Evolutionary conservation across 805 yeast species (phyloP).

Genomic region (Lipomyces kockii): DNA sequence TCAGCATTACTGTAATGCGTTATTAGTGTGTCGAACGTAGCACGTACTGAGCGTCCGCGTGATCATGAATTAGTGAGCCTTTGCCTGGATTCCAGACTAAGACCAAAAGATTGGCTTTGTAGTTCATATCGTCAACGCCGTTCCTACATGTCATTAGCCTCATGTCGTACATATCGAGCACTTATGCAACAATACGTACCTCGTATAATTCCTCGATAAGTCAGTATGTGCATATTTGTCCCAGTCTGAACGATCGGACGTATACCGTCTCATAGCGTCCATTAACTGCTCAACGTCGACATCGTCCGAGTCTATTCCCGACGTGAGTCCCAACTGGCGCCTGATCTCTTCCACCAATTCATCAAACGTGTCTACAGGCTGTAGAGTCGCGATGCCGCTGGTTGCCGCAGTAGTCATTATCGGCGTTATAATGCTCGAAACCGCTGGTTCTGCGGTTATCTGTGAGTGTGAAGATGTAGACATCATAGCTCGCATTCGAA

Average conservation of each 20-base stretch:
- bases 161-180: constrained; percentile 26
- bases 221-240: constrained; percentile 60
- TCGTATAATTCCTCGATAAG: constrained; percentile 55
- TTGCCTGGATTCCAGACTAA: constrained; percentile 74
- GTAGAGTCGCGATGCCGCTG: not conserved
- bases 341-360: constrained; percentile 46
- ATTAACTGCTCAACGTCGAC: constrained; percentile 57
- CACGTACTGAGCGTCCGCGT: constrained; percentile 64
- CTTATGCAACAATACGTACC: constrained; percentile 15
- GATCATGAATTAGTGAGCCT: constrained; percentile 71
- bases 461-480: not conserved
- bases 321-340: constrained; percentile 46
- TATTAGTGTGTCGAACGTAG: not conserved
- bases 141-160: constrained; percentile 49
- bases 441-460: not conserved
- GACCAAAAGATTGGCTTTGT: constrained; percentile 67
- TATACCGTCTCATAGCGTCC: constrained; percentile 54
- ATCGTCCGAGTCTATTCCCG: constrained; percentile 51
- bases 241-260: constrained; percentile 61
- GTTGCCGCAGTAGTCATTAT: not conserved
- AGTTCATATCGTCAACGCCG: constrained; percentile 75
- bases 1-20: not conserved
- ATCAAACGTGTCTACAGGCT: constrained; percentile 38
- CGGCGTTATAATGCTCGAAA: not conserved
- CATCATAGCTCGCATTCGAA: not conserved